Evolutionary conservation across 1,284 basidiomycete species (phyloP), one percentile per base, ranked within the genome.

Genomic region (Apiotrichum veenhuisii): DNA sequence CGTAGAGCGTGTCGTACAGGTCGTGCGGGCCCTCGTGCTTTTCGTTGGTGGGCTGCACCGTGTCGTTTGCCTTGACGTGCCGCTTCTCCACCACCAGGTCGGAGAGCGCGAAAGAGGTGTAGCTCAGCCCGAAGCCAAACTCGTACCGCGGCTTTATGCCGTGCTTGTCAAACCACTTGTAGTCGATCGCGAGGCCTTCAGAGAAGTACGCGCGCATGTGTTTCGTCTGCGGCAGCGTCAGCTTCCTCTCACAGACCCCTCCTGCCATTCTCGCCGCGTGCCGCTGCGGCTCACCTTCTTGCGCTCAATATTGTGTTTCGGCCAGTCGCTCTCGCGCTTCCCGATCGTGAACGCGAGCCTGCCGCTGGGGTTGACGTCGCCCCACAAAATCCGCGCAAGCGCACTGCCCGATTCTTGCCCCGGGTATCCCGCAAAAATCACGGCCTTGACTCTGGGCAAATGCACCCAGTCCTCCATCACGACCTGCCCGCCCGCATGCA

Each of bases 351-450:
- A 82, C 0, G 80, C 79, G 1, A 81, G 68, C 66, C 74, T 74
- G 37, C 85, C 90, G 44, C 85, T 85, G 0, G 89, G 89, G 71
- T 89, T 91, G 55, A 85, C 83, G 66, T 84, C 84, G 36, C 89
- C 90, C 56, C 88, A 85, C 2, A 92, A 74, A 8, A 92, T 83
- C 63, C 90, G 87, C 2, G 85, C 87, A 51, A 92, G 85, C 17
- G 88, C 87, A 54, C 87, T 85, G 0, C 89, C 77, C 53, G 63
- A 75, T 69, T 70, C 71, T 57, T 73, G 70, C 1, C 67, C 89
- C 48, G 89, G 83, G 67, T 91, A 90, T 82, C 88, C 90, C 2
- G 87, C 82, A 63, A 89, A 88, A 10, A 92, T 77, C 50, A 91
- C 82, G 8, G 83, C 82, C n/a, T 84, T 80, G 3, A 88, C 86